Percentiles rank a stretch among this genome's conserved stretches.
Conservation (phyloP, 2,329 filamentous ascomycete genomes). For the Didymellaceae sp. region DNA sequence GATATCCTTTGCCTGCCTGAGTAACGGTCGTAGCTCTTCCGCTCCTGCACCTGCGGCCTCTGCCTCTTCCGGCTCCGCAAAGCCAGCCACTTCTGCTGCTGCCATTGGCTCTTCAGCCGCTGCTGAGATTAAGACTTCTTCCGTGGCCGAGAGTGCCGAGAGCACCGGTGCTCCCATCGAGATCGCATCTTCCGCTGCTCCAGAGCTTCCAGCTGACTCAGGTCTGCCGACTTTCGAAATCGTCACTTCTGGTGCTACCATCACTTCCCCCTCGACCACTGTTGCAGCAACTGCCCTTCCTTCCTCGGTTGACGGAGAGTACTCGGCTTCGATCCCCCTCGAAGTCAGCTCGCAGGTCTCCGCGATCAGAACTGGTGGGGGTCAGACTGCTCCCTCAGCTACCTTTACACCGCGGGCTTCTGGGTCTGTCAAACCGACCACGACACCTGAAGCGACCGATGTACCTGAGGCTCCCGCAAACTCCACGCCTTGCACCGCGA, state of each 20-base stretch:
- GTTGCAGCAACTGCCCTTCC: conserved; percentile 6
- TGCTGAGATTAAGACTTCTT: conserved; percentile 5
- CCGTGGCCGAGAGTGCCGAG: conserved; percentile 8
- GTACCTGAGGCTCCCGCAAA: conserved; percentile 5
- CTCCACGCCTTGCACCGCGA: conserved; percentile 6
- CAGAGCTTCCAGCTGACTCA: conserved; percentile 16
- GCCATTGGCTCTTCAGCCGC: conserved; percentile 13
- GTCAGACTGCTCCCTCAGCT: conserved; percentile 22
- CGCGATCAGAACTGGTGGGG: conserved; percentile 14
- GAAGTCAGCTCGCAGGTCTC: conserved; percentile 12
- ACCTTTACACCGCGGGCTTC: conserved; percentile 22
- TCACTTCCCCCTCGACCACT: conserved; percentile 22
- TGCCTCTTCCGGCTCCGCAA: conserved; percentile 14
- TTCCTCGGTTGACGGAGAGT: neutral
- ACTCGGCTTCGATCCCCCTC: conserved; percentile 4
- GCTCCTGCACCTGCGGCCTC: conserved; percentile 3
- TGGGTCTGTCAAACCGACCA: conserved; percentile 22
- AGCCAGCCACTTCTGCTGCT: conserved; percentile 12
- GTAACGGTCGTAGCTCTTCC: conserved; percentile 23
- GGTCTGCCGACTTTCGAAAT: conserved; percentile 27
- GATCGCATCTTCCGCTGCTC: conserved; percentile 6
- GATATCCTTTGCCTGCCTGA: conserved; percentile 63
- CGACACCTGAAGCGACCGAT: conserved; percentile 21
- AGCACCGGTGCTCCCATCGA: conserved; percentile 6
- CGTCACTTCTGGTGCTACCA: conserved; percentile 27